Percentiles rank a stretch among this genome's conserved stretches.
phyloP scores from a whole-genome alignment of 805 yeast genomes.

The Hyphopichia homilentoma region DNA sequence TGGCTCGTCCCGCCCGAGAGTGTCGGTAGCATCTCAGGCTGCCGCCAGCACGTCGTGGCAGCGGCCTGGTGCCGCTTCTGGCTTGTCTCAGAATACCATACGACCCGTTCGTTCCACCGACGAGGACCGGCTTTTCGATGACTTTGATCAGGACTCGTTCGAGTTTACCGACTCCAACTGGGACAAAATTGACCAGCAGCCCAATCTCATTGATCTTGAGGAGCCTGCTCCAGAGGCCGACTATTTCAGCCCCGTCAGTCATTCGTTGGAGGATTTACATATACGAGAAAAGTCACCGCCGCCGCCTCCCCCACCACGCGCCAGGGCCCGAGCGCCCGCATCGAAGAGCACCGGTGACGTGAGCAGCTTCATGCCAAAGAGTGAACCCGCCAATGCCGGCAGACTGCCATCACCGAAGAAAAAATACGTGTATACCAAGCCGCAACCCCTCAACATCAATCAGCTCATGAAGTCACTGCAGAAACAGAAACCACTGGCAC shows the following conservation, averaged over 20 bases:
- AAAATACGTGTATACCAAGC: slow-evolving; percentile 33
- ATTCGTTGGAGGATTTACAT: slow-evolving; percentile 20
- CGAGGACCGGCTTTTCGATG: slow-evolving; percentile 28
- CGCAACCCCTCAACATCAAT: slow-evolving; percentile 35
- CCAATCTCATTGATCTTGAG: slow-evolving; percentile 67
- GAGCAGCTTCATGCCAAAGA: slow-evolving; percentile 5
- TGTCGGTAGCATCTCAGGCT: slow-evolving; percentile 15
- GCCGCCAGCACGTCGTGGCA: slow-evolving; percentile 32
- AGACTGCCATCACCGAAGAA: slow-evolving; percentile 4
- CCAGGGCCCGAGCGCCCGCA: slow-evolving; percentile 7
- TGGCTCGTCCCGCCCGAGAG: background rate
- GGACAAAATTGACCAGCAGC: slow-evolving; percentile 27
- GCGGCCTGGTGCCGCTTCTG: slow-evolving; percentile 12
- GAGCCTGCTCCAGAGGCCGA: slow-evolving; percentile 19
- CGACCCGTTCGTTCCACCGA: slow-evolving; percentile 1
- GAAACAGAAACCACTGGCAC: slow-evolving; percentile 7
- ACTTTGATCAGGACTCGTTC: slow-evolving; percentile 36
- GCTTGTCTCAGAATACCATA: slow-evolving; percentile 1
- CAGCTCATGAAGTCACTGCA: slow-evolving; percentile 25
- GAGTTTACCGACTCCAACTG: slow-evolving; percentile 18
- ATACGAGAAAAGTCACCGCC: slow-evolving; percentile 11
- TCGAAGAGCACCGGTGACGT: slow-evolving; percentile 24
- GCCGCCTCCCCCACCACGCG: slow-evolving; percentile 3
- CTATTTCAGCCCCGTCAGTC: slow-evolving; percentile 5
- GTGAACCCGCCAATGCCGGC: slow-evolving; percentile 1